A percentile compares a stretch with the other conserved stretches of the same genome.
Conservation (phyloP, 23 red algal genomes). For the Gracilaria domingensis region DNA sequence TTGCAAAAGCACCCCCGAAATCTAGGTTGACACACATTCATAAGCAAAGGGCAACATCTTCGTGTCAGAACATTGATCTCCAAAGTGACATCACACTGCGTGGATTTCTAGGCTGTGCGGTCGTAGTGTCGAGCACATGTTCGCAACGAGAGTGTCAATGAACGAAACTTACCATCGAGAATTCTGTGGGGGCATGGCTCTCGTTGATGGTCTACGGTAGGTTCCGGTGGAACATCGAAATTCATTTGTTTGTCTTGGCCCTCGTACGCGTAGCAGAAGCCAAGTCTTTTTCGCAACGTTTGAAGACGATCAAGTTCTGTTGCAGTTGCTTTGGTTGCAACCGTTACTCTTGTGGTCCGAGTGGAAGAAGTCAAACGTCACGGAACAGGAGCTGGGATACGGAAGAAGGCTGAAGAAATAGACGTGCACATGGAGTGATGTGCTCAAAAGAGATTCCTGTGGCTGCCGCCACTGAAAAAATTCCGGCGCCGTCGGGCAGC, state of each 20-base stretch:
- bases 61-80: conserved; percentile 31
- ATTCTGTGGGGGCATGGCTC: conserved; percentile 99
- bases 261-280: not conserved
- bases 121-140: not conserved
- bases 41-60: not conserved
- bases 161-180: conserved; percentile 83
- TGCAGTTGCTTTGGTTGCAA: not conserved
- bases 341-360: not conserved
- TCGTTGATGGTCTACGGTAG: conserved; percentile 87
- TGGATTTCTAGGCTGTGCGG: too few relatives aligned
- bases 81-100: too few relatives aligned
- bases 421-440: too few relatives aligned
- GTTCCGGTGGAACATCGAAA: conserved; percentile 51
- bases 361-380: not conserved
- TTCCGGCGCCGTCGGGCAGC: too few relatives aligned
- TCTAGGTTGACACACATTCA: conserved; percentile 24
- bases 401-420: too few relatives aligned
- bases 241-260: conserved; percentile 30
- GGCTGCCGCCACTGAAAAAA: too few relatives aligned
- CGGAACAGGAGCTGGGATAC: not conserved
- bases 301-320: not conserved
- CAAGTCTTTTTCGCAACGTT: not conserved
- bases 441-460: too few relatives aligned
- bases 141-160: not conserved
- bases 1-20: conserved; percentile 96